Conservation (phyloP, 129 eudicot species). For the Saussurea involucrata region DNA sequence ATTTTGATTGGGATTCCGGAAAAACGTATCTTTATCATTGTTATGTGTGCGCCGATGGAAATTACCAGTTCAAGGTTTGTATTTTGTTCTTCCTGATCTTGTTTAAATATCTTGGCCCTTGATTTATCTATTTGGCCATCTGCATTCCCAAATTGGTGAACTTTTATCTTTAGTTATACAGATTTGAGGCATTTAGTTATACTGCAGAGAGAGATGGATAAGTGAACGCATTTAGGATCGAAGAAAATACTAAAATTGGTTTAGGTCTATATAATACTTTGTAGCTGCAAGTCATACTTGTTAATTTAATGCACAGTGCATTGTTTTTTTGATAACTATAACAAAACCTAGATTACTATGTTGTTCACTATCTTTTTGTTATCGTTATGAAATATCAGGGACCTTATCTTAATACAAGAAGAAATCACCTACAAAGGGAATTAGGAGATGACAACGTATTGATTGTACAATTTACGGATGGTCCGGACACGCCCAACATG, state of each 20-base stretch:
- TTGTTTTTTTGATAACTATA: not conserved
- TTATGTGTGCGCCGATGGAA: conserved; percentile 39
- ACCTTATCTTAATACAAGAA: conserved; percentile 41
- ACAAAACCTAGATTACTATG: not conserved
- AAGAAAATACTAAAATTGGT: not conserved
- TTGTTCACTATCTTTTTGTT: not conserved
- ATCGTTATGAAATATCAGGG: conserved; percentile 35
- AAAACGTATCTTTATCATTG: conserved; percentile 45
- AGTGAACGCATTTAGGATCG: not conserved
- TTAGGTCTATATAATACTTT: not conserved
- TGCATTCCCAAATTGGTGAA: not conserved
- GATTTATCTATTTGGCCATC: conserved; percentile 7
- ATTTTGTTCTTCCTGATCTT: not conserved
- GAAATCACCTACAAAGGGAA: conserved; percentile 53
- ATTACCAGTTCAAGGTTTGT: conserved; percentile 45
- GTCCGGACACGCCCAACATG: not conserved
- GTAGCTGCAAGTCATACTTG: not conserved
- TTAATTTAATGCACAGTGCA: not conserved
- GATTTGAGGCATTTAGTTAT: not conserved
- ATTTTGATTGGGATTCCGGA: conserved; percentile 51
- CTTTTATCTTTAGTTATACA: not conserved
- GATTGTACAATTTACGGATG: conserved; percentile 46
- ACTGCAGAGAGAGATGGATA: not conserved
- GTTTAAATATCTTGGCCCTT: not conserved
- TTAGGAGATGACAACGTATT: conserved; percentile 61